Evolutionary conservation across 2,329 filamentous ascomycete species (phyloP).

Genomic region (Colletotrichum incanum): DNA sequence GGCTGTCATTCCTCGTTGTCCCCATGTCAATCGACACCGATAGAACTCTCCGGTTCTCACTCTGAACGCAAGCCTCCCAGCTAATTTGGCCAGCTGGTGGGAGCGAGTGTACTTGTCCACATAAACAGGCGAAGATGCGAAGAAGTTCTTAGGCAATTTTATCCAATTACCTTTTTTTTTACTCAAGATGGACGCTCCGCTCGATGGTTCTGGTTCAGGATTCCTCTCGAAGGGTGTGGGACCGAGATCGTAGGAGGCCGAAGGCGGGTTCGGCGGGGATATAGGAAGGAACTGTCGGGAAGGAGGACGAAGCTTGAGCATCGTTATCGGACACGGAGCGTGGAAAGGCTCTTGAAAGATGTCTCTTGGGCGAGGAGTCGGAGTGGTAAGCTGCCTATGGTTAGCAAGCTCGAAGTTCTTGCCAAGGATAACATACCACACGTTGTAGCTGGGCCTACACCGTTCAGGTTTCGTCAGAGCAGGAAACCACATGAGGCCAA

Average conservation of each 20-base stretch:
- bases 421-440: too few species aligned
- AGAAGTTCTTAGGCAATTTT: not conserved
- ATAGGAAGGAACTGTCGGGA: not conserved
- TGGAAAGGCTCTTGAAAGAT: too few species aligned
- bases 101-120: not conserved
- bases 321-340: too few species aligned
- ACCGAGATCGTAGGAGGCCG: not conserved
- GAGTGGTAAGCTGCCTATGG: too few species aligned
- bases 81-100: too few species aligned
- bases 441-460: too few species aligned
- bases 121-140: not conserved
- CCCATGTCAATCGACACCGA: not conserved
- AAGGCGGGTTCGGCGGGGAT: not conserved
- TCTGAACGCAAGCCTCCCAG: not conserved
- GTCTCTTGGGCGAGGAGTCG: too few species aligned
- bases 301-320: not conserved
- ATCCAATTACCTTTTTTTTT: not conserved
- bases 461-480: too few species aligned
- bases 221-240: not conserved
- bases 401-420: too few species aligned
- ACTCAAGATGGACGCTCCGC: too few species aligned
- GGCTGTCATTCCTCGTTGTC: not conserved
- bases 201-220: not conserved
- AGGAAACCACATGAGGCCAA: too few species aligned
- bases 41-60: not conserved